These are phyloP conservation scores for Claviceps sp. DNA, from an alignment of 2,329 filamentous ascomycete species.

Conservation along the genomic window DNA sequence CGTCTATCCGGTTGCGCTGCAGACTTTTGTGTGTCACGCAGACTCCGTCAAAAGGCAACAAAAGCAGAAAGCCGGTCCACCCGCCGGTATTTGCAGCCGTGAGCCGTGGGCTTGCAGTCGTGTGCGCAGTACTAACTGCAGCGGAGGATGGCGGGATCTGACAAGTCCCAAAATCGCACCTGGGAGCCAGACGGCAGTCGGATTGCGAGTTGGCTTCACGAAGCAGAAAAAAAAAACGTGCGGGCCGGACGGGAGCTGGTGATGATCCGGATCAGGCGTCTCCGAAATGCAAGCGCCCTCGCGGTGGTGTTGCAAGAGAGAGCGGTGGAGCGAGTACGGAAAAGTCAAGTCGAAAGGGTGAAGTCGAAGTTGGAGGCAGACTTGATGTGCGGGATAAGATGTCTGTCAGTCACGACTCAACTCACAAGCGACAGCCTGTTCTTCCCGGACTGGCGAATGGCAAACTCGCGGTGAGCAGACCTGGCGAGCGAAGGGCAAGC, in stretches of 20 bases:
- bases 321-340: not conserved
- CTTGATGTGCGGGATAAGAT: not conserved
- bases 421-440: not conserved
- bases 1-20: constrained; percentile 12
- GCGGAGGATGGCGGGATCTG: not conserved
- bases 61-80: not conserved
- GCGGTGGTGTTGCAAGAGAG: not conserved
- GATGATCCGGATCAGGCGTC: not conserved
- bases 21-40: constrained; percentile 12
- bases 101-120: not conserved
- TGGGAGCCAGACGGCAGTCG: not conserved
- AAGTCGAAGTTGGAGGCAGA: not conserved
- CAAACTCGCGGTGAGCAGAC: not conserved
- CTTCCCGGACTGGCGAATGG: not conserved
- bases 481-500: not conserved
- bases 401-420: not conserved
- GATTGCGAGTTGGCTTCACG: not conserved
- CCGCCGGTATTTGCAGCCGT: not conserved
- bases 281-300: not conserved
- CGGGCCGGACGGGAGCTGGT: not conserved
- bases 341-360: not conserved
- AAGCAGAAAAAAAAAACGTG: not conserved
- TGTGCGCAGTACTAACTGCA: not conserved
- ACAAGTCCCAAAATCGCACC: not conserved
- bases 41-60: constrained; percentile 1